Conservation (phyloP, 2,329 filamentous ascomycete genomes). For the Hypoxylon sp. region DNA sequence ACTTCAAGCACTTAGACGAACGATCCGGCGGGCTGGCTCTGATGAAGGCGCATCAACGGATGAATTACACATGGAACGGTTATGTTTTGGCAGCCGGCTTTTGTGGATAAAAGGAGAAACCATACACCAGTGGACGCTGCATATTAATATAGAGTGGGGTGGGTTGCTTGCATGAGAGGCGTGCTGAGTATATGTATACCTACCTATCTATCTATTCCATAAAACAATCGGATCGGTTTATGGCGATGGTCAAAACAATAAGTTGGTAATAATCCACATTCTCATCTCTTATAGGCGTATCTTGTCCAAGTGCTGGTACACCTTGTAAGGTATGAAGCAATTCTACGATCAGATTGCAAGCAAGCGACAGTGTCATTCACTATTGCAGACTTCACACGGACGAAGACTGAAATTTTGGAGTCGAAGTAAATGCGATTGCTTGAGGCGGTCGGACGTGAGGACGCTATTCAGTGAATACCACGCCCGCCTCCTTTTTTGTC, state of each 20-base stretch:
- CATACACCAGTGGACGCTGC: conserved; percentile 15
- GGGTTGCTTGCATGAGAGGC: conserved; percentile 30
- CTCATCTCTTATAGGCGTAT: conserved; percentile 2
- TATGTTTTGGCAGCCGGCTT: conserved; percentile 33
- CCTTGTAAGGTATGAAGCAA: not conserved
- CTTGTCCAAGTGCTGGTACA: not conserved
- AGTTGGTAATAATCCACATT: not conserved
- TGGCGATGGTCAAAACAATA: conserved; percentile 8
- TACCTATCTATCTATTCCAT: conserved; percentile 14
- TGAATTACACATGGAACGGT: conserved; percentile 30
- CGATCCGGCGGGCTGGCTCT: conserved; percentile 27
- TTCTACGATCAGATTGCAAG: conserved; percentile 2
- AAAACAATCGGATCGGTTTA: conserved; percentile 17
- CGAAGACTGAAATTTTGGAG: conserved; percentile 9
- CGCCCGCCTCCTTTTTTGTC: conserved; percentile 5
- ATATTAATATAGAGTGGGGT: conserved; percentile 43
- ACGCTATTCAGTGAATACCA: conserved; percentile 11
- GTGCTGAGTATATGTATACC: conserved; percentile 30
- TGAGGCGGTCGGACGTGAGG: conserved; percentile 2
- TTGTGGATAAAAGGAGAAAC: conserved; percentile 39
- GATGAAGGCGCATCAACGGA: conserved; percentile 34
- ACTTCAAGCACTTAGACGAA: conserved; percentile 23
- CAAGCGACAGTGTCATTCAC: not conserved
- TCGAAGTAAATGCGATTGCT: conserved; percentile 21
- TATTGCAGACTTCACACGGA: not conserved